phyloP scores from a whole-genome alignment of 331 rosid species.

The Telfairia occidentalis region DNA sequence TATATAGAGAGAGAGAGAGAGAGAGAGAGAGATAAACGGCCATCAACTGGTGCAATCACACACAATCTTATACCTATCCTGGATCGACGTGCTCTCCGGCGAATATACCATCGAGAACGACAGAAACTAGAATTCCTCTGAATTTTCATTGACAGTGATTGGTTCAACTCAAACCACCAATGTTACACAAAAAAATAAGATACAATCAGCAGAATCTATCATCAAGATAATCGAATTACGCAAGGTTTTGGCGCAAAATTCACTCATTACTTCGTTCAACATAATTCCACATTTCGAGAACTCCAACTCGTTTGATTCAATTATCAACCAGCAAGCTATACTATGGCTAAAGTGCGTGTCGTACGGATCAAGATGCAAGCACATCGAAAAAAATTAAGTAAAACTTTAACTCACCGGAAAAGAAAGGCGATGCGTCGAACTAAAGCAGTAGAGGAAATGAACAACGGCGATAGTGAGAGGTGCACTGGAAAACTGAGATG shows the following conservation, averaged over 20 bases:
- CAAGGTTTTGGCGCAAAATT: background rate
- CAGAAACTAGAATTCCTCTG: background rate
- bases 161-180: background rate
- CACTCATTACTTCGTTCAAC: background rate
- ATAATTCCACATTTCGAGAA: background rate
- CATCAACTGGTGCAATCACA: background rate
- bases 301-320: background rate
- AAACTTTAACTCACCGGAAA: background rate
- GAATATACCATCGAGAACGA: background rate
- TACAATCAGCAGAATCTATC: background rate
- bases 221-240: background rate
- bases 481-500: background rate
- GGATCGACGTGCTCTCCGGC: background rate
- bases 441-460: background rate
- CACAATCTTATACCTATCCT: background rate
- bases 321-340: background rate
- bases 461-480: background rate
- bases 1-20: no score
- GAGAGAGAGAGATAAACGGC: background rate
- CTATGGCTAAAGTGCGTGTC: background rate
- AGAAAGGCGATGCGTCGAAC: background rate
- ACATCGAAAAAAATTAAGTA: background rate
- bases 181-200: background rate
- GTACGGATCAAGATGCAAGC: background rate
- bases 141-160: background rate